Evolutionary conservation across 306 rosid genomes (phyloP), one percentile per base, ranked within the genome.

Genomic region (Cicer chorassanicum): DNA sequence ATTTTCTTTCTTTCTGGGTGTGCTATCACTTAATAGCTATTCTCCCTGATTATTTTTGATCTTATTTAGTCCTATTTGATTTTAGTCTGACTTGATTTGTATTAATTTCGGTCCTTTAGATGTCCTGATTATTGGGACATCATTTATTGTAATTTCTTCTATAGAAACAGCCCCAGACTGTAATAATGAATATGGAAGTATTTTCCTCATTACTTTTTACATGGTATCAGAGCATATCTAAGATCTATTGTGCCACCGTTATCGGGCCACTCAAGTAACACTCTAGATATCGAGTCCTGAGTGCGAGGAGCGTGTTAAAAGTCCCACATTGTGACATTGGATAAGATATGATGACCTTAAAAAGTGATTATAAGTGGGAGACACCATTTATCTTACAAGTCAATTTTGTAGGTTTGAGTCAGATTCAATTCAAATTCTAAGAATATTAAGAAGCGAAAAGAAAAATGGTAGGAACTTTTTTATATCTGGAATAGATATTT

Each of bases 321-420:
- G 38, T 56, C 15, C 63, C 8, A 5, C 40, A 21, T 24, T 24
- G 29, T 24, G 29, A 24, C 29, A 24, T 56, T 56, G n/a, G 40
- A 57, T 57, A 39, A 10, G 40, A 57, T 57, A 24, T 21, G 6
- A 57, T 40, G 9, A 57, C 64, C 11, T 57, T 4, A 12, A 57
- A 21, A 24, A 57, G 38, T 57, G 40, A 21, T 57, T 57, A 57
- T 12, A 57, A 57, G 40, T 57, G 40, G 41, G 64, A 57, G 41
- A 14, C 9, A 24, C 10, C 63, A 0, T 4, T 10, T 19, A 1
- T 8, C n/a, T n/a, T n/a, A 49, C 19, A 49, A 49, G n/a, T 1
- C 3, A 9, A 19, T 50, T 14, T 50, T 50, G 56, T 14, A 50
- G 56, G 15, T 6, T 50, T 50, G 9, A 14, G 19, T 50, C 34